A percentile compares a stretch with the other conserved stretches of the same genome.
phyloP scores from a whole-genome alignment of 2,329 filamentous ascomycete species.

The Penicillium decumbens region DNA sequence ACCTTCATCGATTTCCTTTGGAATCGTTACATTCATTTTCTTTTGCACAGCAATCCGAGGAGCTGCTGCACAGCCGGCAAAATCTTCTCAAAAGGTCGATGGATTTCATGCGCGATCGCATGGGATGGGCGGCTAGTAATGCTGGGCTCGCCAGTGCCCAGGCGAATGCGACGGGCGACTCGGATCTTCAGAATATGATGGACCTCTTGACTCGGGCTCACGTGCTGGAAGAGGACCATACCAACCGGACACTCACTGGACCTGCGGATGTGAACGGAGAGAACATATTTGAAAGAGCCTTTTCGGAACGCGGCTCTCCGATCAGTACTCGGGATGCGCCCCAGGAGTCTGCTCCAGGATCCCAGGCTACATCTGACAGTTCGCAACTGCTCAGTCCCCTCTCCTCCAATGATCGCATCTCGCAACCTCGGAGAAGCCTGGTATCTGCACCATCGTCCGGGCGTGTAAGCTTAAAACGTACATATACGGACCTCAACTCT shows the following conservation, averaged over 20 bases:
- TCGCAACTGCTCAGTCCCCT: slow-evolving; percentile 28
- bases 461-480: slow-evolving; percentile 71
- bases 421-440: slow-evolving; percentile 30
- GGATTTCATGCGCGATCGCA: slow-evolving; percentile 91
- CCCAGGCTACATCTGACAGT: slow-evolving; percentile 17
- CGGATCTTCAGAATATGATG: slow-evolving; percentile 85
- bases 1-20: slow-evolving; percentile 85
- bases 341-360: slow-evolving; percentile 20
- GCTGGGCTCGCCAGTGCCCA: slow-evolving; percentile 77
- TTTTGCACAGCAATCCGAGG: slow-evolving; percentile 91
- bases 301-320: slow-evolving; percentile 47
- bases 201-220: slow-evolving; percentile 80
- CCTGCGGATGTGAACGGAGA: slow-evolving; percentile 67
- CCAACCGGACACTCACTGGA: slow-evolving; percentile 60
- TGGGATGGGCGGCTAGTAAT: slow-evolving; percentile 73
- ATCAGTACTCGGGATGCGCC: slow-evolving; percentile 18
- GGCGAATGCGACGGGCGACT: slow-evolving; percentile 73
- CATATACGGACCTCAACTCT: slow-evolving; percentile 76
- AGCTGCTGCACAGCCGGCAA: slow-evolving; percentile 84
- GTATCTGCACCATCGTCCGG: slow-evolving; percentile 51
- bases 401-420: slow-evolving; percentile 30
- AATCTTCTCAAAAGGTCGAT: slow-evolving; percentile 89
- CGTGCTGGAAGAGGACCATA: slow-evolving; percentile 58
- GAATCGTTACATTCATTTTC: slow-evolving; percentile 98
- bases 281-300: slow-evolving; percentile 82